Conservation (phyloP, 306 rosid species). For the barrel medic (Medicago truncatula) region MtrunA17r5.0-ANR NC_053049.1:8495501-8496000, state of each 20-base stretch:
- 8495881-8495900: slow-evolving; percentile 11
- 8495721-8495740: slow-evolving; percentile 10
- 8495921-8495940: slow-evolving; percentile 31
- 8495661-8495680: slow-evolving; percentile 29
- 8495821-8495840: slow-evolving; percentile 3
- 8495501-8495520: too few species aligned
- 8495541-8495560: slow-evolving; percentile 5
- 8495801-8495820: neutral
- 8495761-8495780: neutral
- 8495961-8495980: slow-evolving; percentile 35
- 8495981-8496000: slow-evolving; percentile 69
- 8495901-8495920: slow-evolving; percentile 13
- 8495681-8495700: slow-evolving; percentile 12
- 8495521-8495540: neutral
- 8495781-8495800: neutral
- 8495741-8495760: neutral
- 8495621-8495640: slow-evolving; percentile 96
- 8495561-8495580: slow-evolving; percentile 68
- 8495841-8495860: slow-evolving; percentile 15
- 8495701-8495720: neutral
- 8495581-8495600: slow-evolving; percentile 88
- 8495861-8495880: neutral
- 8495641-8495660: slow-evolving; percentile 94
- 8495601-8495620: slow-evolving; percentile 89
- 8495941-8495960: slow-evolving; percentile 14